Evolutionary conservation across 2,329 filamentous ascomycete species (phyloP), one percentile per base, ranked within the genome.

Genomic region (Pseudovirgaria hyperparasitica): DNA sequence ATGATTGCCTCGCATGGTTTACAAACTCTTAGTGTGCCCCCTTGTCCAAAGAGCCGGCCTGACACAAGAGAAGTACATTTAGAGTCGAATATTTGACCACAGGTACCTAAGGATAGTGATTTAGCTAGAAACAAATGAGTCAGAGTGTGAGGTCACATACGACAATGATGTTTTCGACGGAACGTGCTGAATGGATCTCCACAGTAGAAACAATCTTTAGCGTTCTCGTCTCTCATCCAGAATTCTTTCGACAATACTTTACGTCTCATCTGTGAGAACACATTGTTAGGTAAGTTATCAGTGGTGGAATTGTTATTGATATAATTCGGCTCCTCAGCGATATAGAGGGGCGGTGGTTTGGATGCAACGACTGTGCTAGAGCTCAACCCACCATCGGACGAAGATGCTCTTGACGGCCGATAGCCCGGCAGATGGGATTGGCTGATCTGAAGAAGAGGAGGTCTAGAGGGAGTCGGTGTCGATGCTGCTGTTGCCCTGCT

Each of bases 191-290:
- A 98, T 2, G 81, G 70, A 32, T 82, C 79, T 23, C 82, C 82
- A 44, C 90, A 98, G 23, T 82, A 72, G 49, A 94, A 98, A 46
- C 90, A 98, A 43, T 94, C 87, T 49, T 92, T 96, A 33, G 87
- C 92, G 36, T 92, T 94, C 46, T 96, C 90, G 48, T 98, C 90
- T 33, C 85, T 82, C 90, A 98, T 98, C 90, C 87, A 96, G 42
- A 93, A 96, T 41, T 96, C 86, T 45, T 86, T 90, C 50, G 82
- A 92, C 23, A 96, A 60, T 6, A 98, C 76, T 45, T 87, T 85
- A 43, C 82, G 81, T 35, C 79, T 74, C 63, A 93, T 78, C 40
- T 80, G 76, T 26, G 52, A 45, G 16, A 52, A 43, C 4, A 47
- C 38, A 19, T 35, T 48, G 13, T 38, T 46, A 9, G 60, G 58